Evolutionary conservation across 2,329 filamentous ascomycete species (phyloP).

Genomic region (Aspergillus floridensis): DNA sequence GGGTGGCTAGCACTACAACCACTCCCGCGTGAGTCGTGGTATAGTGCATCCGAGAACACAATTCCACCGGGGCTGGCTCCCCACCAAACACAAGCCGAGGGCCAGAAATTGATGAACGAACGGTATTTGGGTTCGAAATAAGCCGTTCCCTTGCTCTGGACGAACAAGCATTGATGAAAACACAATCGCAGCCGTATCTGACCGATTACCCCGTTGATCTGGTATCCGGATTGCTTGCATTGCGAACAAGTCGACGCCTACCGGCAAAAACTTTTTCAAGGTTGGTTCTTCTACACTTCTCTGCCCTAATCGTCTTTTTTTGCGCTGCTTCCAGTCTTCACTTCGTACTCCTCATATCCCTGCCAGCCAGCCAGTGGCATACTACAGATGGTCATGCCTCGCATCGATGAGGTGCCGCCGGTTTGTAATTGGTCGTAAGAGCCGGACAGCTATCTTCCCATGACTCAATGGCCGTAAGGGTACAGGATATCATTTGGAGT

Average conservation of each 20-base stretch:
- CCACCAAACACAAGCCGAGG: constrained; percentile 20
- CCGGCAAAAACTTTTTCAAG: constrained; percentile 29
- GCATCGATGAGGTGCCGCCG: constrained; percentile 4
- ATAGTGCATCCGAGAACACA: background rate
- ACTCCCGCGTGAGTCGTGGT: constrained; percentile 31
- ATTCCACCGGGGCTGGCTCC: constrained; percentile 32
- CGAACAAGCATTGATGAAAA: constrained; percentile 18
- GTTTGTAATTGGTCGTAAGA: constrained; percentile 8
- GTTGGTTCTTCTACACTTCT: constrained; percentile 33
- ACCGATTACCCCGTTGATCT: constrained; percentile 21
- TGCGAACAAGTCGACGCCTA: constrained; percentile 2
- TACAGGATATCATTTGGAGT: constrained; percentile 6
- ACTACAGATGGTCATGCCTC: constrained; percentile 6
- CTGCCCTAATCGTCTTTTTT: constrained; percentile 14
- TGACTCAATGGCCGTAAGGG: background rate
- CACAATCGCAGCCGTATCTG: constrained; percentile 24
- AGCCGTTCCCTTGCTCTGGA: constrained; percentile 5
- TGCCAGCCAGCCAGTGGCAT: constrained; percentile 6
- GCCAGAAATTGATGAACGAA: constrained; percentile 4
- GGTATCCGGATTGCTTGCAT: constrained; percentile 1
- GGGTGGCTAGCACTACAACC: constrained; percentile 14
- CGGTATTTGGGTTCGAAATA: constrained; percentile 1
- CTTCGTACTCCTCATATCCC: constrained; percentile 1
- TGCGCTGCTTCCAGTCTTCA: constrained; percentile 2
- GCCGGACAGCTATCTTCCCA: background rate